These are phyloP conservation scores for Sicyos edulis DNA, from an alignment of 306 rosid genomes.

Conservation along the genomic window DNA sequence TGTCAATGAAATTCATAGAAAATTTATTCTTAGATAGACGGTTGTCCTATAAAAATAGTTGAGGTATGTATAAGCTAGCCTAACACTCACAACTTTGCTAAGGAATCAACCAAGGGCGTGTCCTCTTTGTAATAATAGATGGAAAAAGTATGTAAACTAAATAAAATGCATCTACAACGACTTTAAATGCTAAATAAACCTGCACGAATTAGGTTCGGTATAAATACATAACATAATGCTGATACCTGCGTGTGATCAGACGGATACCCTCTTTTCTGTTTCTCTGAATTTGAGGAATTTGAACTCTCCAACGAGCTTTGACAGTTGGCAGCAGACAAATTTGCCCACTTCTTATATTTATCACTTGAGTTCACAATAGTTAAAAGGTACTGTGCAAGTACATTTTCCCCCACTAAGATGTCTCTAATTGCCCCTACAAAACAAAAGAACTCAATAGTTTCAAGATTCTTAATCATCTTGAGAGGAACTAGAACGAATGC, in stretches of 20 bases:
- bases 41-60: neutral
- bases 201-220: neutral
- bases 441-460: neutral
- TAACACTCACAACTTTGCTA: neutral
- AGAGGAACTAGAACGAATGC: neutral
- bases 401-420: conserved; percentile 35
- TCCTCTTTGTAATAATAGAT: neutral
- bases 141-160: neutral
- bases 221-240: neutral
- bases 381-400: conserved; percentile 47
- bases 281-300: conserved; percentile 26
- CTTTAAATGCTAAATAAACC: neutral
- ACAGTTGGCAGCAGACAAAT: conserved; percentile 16
- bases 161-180: neutral
- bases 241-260: conserved; percentile 84
- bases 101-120: neutral
- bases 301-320: conserved; percentile 22
- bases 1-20: too few relatives aligned
- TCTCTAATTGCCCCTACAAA: conserved; percentile 57
- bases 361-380: conserved; percentile 37
- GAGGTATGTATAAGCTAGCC: too few relatives aligned
- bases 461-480: conserved; percentile 15
- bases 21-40: neutral
- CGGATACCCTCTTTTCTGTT: conserved; percentile 37
- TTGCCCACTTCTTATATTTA: conserved; percentile 45